A percentile compares a stretch with the other conserved stretches of the same genome.
These are phyloP conservation scores for Aspergillus mulundensis DNA, from an alignment of 495 filamentous ascomycete species.

Conservation along the genomic window DNA sequence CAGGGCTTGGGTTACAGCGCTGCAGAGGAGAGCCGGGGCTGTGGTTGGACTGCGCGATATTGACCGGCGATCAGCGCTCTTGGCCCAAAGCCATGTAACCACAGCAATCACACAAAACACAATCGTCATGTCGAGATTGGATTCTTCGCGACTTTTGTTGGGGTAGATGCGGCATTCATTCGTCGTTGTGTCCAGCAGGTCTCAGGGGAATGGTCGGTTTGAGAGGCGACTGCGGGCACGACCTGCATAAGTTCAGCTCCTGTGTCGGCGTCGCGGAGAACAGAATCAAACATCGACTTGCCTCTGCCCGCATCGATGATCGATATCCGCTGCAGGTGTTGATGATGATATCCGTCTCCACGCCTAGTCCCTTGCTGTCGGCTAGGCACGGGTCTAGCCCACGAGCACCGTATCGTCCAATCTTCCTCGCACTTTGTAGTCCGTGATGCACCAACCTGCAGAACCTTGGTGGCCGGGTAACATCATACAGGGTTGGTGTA, in stretches of 20 bases:
- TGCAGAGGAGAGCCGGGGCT: neutral
- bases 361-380: neutral
- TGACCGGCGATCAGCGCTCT: conserved; percentile 8
- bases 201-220: too few relatives aligned
- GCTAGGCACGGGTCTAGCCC: neutral
- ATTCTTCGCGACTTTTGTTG: neutral
- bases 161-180: neutral
- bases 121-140: neutral
- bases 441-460: neutral
- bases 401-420: neutral
- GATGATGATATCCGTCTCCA: neutral
- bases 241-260: too few relatives aligned
- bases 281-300: too few relatives aligned
- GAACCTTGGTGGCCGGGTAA: neutral
- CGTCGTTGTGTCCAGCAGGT: neutral
- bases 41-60: conserved; percentile 5
- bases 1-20: conserved; percentile 12
- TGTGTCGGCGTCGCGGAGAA: too few relatives aligned
- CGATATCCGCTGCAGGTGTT: too few relatives aligned
- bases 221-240: too few relatives aligned
- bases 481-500: neutral
- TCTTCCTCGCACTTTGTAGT: neutral
- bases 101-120: neutral
- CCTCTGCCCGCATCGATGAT: neutral
- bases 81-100: conserved; percentile 8